Percentiles rank a stretch among this genome's conserved stretches.
Conservation (phyloP, 2,329 filamentous ascomycete species). For the Pseudogymnoascus sp. region DNA sequence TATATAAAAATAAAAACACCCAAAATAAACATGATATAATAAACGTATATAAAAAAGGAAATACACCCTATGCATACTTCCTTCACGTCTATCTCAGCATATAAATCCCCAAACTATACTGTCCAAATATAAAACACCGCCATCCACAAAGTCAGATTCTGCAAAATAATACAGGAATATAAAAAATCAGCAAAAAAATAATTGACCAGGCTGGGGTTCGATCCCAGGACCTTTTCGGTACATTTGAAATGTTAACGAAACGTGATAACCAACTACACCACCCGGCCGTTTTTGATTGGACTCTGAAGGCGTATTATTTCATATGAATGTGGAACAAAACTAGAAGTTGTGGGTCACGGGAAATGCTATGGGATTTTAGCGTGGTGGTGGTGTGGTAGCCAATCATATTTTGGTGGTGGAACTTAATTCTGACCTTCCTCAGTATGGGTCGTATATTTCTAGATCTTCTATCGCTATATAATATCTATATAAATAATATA, state of each 20-base stretch:
- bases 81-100: background rate
- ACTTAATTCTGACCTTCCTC: background rate
- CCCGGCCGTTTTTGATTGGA: constrained; percentile 3
- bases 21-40: background rate
- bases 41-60: background rate
- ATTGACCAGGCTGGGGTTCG: constrained; percentile 8
- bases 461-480: background rate
- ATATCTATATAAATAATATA: background rate
- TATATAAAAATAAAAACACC: background rate
- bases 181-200: background rate
- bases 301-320: background rate
- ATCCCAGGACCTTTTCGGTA: constrained; percentile 8
- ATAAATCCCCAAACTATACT: background rate
- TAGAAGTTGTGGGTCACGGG: background rate
- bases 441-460: background rate
- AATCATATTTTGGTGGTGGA: background rate
- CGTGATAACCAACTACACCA: constrained; percentile 10
- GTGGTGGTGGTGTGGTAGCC: background rate
- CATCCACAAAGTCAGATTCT: background rate
- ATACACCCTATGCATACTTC: background rate
- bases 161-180: background rate
- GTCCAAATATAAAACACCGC: background rate
- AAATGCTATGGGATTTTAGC: background rate
- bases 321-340: background rate
- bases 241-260: constrained; percentile 7